A percentile compares a stretch with the other conserved stretches of the same genome.
phyloP scores from a whole-genome alignment of 805 yeast genomes.

The Schizosaccharomyces osmophilus region DNA sequence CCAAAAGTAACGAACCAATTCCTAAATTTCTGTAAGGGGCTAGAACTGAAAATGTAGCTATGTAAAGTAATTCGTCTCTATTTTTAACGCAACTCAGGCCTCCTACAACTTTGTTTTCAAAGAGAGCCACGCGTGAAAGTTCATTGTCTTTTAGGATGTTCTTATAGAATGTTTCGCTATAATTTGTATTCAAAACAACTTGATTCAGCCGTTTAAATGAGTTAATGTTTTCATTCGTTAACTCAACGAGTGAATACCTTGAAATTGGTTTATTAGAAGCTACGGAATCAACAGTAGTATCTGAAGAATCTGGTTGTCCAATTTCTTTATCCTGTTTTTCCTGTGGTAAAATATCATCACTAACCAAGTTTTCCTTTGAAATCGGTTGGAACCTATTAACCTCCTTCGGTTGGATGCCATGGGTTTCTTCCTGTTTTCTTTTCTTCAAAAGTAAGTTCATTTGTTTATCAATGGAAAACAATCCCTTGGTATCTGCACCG shows the following conservation, averaged over 20 bases:
- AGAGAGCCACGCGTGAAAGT: conserved; percentile 29
- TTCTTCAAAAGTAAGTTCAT: conserved; percentile 10
- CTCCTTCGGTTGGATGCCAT: neutral
- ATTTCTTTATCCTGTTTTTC: neutral
- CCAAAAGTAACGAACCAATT: conserved; percentile 34
- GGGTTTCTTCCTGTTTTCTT: neutral
- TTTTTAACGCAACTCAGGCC: conserved; percentile 30
- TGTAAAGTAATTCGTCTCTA: conserved; percentile 22
- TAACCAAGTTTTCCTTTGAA: neutral
- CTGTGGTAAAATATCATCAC: neutral
- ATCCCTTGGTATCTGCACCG: conserved; percentile 34
- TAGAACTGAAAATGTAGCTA: conserved; percentile 45
- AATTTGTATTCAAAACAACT: conserved; percentile 26
- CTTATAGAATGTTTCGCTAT: conserved; percentile 28
- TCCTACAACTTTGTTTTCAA: conserved; percentile 62
- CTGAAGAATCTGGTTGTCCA: neutral
- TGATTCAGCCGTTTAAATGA: conserved; percentile 31
- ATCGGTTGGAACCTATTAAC: no score
- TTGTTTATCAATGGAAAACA: conserved; percentile 28
- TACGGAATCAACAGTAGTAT: neutral
- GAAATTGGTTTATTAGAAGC: neutral
- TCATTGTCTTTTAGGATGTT: conserved; percentile 25
- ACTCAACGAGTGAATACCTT: neutral
- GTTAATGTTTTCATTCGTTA: conserved; percentile 21
- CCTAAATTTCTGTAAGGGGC: conserved; percentile 36